Conservation (phyloP, 306 rosid species). For the Sphenostylis stenocarpa region DNA sequence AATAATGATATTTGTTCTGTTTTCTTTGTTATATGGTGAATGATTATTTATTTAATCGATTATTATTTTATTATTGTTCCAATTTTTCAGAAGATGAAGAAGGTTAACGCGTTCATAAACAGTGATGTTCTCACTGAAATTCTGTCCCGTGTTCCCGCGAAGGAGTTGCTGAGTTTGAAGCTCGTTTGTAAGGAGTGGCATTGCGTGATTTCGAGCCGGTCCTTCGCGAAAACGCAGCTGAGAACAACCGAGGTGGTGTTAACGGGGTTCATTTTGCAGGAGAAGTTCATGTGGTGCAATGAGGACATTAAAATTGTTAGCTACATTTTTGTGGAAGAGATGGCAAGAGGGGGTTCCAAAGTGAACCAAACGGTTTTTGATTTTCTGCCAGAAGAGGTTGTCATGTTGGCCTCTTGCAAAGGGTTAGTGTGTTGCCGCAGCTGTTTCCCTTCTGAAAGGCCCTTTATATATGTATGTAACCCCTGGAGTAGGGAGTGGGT, state of each 20-base stretch:
- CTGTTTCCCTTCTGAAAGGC: conserved; percentile 37
- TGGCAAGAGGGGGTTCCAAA: background rate
- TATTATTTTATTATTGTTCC: background rate
- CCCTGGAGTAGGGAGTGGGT: conserved; percentile 51
- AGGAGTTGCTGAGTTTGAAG: conserved; percentile 42
- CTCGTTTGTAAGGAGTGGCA: conserved; percentile 51
- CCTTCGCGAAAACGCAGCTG: conserved; percentile 48
- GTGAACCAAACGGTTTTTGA: conserved; percentile 27
- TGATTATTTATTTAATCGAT: background rate
- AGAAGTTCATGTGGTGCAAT: conserved; percentile 33
- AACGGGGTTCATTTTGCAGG: conserved; percentile 56
- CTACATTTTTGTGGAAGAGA: conserved; percentile 32
- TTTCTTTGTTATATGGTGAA: background rate
- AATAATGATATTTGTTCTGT: background rate
- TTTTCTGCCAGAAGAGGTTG: conserved; percentile 62
- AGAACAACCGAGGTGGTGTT: conserved; percentile 14
- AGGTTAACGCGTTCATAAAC: background rate
- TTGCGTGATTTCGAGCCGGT: conserved; percentile 36
- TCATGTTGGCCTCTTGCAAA: conserved; percentile 48
- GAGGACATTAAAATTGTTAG: conserved; percentile 41
- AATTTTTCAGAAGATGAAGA: conserved; percentile 35
- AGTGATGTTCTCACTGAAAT: conserved; percentile 36
- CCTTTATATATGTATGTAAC: conserved; percentile 58
- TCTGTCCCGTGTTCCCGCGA: conserved; percentile 43
- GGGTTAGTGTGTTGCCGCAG: conserved; percentile 66